These are phyloP conservation scores for Magnusiomyces paraingens DNA, from an alignment of 1,139 yeast species.

Conservation along the genomic window DNA sequence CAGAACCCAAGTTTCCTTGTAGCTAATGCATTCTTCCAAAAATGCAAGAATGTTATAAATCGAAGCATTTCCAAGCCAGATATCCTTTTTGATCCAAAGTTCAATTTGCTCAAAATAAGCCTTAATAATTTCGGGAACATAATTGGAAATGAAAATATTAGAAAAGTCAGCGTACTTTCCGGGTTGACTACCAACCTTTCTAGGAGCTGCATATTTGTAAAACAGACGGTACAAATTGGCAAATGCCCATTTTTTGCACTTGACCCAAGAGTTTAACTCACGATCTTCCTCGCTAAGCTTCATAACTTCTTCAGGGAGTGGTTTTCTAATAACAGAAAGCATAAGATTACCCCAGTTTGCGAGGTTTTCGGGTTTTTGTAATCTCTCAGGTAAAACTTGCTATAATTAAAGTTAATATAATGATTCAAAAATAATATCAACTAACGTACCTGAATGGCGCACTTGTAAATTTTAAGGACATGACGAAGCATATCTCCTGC, in stretches of 20 bases:
- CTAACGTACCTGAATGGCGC: constrained; percentile 46
- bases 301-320: constrained; percentile 46
- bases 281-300: constrained; percentile 44
- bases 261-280: constrained; percentile 51
- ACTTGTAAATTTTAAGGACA: constrained; percentile 72
- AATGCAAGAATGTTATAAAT: constrained; percentile 63
- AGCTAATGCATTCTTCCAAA: constrained; percentile 62
- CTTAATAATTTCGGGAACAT: constrained; percentile 67
- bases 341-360: constrained; percentile 75
- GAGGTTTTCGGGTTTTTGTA: constrained; percentile 55
- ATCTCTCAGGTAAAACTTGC: constrained; percentile 63
- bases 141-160: constrained; percentile 36
- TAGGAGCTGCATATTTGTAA: constrained; percentile 56
- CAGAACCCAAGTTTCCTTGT: constrained; percentile 62
- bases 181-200: constrained; percentile 25
- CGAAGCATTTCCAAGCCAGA: constrained; percentile 67
- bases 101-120: constrained; percentile 62
- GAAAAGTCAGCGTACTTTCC: constrained; percentile 32
- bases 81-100: constrained; percentile 56
- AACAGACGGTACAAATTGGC: constrained; percentile 74
- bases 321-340: constrained; percentile 57
- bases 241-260: constrained; percentile 87
- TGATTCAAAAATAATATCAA: not conserved
- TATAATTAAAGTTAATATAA: not conserved
- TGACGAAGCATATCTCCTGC: constrained; percentile 75